Conservation (phyloP, 352 stramenopile species). For the Pythium volutum region DNA sequence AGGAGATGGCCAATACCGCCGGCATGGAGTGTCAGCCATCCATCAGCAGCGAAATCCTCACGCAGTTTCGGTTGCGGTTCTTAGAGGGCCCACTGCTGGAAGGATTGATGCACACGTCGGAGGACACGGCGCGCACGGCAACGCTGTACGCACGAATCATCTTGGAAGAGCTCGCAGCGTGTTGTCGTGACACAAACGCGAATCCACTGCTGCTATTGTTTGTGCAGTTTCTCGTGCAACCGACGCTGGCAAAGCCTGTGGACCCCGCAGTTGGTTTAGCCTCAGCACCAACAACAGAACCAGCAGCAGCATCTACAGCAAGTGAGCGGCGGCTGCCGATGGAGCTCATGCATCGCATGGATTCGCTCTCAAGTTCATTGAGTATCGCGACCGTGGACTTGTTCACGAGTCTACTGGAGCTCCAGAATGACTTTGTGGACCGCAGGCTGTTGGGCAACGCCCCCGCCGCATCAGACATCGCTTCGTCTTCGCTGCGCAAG, state of each 20-base stretch:
- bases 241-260: background rate
- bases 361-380: slow-evolving; percentile 73
- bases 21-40: slow-evolving; percentile 42
- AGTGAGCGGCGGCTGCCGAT: slow-evolving; percentile 47
- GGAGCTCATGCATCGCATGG: slow-evolving; percentile 75
- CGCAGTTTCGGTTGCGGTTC: slow-evolving; percentile 71
- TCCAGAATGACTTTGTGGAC: slow-evolving; percentile 67
- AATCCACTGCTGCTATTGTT: slow-evolving; percentile 79
- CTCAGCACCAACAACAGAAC: background rate
- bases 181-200: slow-evolving; percentile 55
- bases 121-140: slow-evolving; percentile 55
- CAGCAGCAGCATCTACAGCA: background rate
- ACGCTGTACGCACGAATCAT: slow-evolving; percentile 79
- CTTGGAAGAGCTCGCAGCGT: slow-evolving; percentile 75
- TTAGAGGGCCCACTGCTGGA: slow-evolving; percentile 65
- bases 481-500: background rate
- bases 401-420: slow-evolving; percentile 66
- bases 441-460: slow-evolving; percentile 39
- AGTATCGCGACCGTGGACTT: slow-evolving; percentile 84
- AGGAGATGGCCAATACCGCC: slow-evolving; percentile 31
- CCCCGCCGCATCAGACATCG: background rate
- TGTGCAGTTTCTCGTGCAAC: slow-evolving; percentile 68
- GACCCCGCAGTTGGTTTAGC: background rate
- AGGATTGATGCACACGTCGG: slow-evolving; percentile 64
- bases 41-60: slow-evolving; percentile 71